Evolutionary conservation across 2,329 filamentous ascomycete species (phyloP).

Genomic region (Cladophialophora immunda): DNA sequence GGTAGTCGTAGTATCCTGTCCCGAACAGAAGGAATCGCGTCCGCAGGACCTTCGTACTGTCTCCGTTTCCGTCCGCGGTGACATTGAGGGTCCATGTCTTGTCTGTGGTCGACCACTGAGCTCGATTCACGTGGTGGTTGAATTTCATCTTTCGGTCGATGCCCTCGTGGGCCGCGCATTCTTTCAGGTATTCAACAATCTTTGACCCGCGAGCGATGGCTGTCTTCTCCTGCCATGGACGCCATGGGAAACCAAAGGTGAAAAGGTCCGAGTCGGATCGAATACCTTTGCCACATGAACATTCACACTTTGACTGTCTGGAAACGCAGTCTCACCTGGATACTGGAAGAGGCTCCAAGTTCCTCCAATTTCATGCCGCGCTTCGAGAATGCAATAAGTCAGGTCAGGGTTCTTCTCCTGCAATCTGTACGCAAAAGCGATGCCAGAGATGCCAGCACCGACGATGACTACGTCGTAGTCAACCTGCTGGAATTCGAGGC

Average conservation of each 20-base stretch:
- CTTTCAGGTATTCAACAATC: constrained; percentile 63
- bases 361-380: constrained; percentile 70
- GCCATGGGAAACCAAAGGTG: constrained; percentile 73
- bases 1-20: constrained; percentile 78
- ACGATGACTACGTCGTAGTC: constrained; percentile 67
- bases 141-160: constrained; percentile 66
- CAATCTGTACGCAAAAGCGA: constrained; percentile 76
- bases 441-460: constrained; percentile 77
- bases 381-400: constrained; percentile 73
- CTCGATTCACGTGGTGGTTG: constrained; percentile 56
- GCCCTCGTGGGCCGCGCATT: constrained; percentile 58
- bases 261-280: constrained; percentile 69
- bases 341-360: constrained; percentile 83
- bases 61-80: constrained; percentile 12
- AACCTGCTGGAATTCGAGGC: too few species aligned
- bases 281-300: constrained; percentile 54
- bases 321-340: constrained; percentile 44
- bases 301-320: too few species aligned
- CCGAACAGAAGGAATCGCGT: constrained; percentile 65
- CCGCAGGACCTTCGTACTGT: constrained; percentile 47
- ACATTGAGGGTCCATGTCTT: constrained; percentile 58
- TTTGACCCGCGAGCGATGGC: constrained; percentile 61
- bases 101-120: constrained; percentile 63
- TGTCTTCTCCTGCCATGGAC: constrained; percentile 67
- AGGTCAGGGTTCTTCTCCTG: constrained; percentile 64